A percentile compares a stretch with the other conserved stretches of the same genome.
phyloP scores from a whole-genome alignment of 192 early-diverging fungal genomes.

The Linnemannia exigua region DNA sequence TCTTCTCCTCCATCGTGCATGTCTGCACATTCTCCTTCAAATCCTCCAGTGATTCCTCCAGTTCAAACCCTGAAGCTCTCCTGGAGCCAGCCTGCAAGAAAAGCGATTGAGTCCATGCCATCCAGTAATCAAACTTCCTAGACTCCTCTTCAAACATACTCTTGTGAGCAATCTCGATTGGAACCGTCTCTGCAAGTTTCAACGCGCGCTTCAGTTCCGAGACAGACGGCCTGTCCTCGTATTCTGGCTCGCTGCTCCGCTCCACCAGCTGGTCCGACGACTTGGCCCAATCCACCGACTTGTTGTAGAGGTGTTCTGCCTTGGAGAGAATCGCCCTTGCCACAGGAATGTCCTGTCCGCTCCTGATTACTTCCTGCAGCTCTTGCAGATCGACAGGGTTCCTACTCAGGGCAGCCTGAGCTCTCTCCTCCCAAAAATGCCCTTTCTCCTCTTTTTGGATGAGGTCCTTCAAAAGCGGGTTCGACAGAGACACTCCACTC shows the following conservation, averaged over 20 bases:
- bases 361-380: slow-evolving; percentile 46
- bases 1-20: slow-evolving; percentile 30
- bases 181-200: slow-evolving; percentile 26
- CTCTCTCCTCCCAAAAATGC: slow-evolving; percentile 38
- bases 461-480: slow-evolving; percentile 48
- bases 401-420: slow-evolving; percentile 22
- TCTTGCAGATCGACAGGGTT: slow-evolving; percentile 49
- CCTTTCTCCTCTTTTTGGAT: slow-evolving; percentile 34
- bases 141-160: slow-evolving; percentile 39
- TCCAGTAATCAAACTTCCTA: slow-evolving; percentile 40
- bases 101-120: slow-evolving; percentile 16
- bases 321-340: slow-evolving; percentile 35
- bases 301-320: slow-evolving; percentile 44
- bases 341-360: slow-evolving; percentile 35
- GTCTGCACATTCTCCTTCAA: slow-evolving; percentile 43
- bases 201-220: slow-evolving; percentile 44
- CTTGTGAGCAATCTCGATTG: slow-evolving; percentile 20
- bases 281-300: slow-evolving; percentile 41
- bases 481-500: slow-evolving; percentile 49
- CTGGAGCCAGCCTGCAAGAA: slow-evolving; percentile 15
- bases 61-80: slow-evolving; percentile 5
- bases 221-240: slow-evolving; percentile 45
- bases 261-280: slow-evolving; percentile 27
- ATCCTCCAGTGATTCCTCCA: slow-evolving; percentile 43
- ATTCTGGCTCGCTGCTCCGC: slow-evolving; percentile 27